Base-by-base conservation (phyloP, 2,329 filamentous ascomycete species). In the Chaetomium sp. region DNA sequence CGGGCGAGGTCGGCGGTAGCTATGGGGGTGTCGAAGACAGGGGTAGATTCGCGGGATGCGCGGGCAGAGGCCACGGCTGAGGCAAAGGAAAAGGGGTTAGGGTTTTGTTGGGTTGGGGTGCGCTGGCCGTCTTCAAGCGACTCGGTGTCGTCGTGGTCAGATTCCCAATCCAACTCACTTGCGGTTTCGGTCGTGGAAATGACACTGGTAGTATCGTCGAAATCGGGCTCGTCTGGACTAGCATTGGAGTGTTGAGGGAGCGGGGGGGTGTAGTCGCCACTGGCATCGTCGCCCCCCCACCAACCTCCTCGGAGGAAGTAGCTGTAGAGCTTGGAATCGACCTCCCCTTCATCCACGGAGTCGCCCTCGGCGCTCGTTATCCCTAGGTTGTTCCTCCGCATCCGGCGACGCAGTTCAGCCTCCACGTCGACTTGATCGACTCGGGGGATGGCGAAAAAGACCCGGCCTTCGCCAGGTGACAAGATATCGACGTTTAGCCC, bases 251-350 rank as follows among this genome's bases (percentile, higher is more conserved):
- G 76, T 3, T 82, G 77, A 4, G 74, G 68, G 9, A 75, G 69
- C 6, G 70, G 66, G 0, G 85, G 85, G 36, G 76, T 70, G 68
- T 91, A 97, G 59, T 92, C 87, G 34, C 88, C 88, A 65, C 89
- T 96, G 5, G 78, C 77, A 68, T 97, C 92, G 36, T 85, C 77
- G 12, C 86, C 85, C 1, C 92, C 91, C 85, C 90, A 96, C 74
- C 88, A 88, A 6, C 89, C 90, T 19, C 89, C 90, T 53, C 79
- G 76, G 52, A 87, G 84, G 88, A 90, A 97, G 82, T 91, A 94
- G 35, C 77, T 76, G 68, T 96, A 97, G 1, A 96, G 74, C 56
- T 84, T 85, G 2, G 79, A 78, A 61, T 92, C 87, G 2, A 96
- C 75, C 41, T 82, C 80, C 34, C 80, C 79, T 63, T 94, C 88